These are phyloP conservation scores for Petrea volubilis DNA, from an alignment of 257 asterid species.

Conservation along the genomic window DNA sequence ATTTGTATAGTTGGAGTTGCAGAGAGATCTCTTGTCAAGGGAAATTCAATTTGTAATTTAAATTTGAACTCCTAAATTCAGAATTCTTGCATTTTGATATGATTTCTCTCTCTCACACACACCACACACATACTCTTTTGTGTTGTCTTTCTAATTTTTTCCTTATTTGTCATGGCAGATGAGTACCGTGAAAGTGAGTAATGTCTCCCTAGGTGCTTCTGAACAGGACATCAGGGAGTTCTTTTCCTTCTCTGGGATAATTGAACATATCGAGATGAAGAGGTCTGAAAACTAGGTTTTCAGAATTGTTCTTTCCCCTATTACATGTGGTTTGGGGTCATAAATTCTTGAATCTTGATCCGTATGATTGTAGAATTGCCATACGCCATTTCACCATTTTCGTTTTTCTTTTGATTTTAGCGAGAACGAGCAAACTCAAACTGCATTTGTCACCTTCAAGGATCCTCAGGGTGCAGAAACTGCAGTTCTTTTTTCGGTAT, in stretches of 20 bases:
- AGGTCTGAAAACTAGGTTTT: constrained; percentile 36
- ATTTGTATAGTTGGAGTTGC: background rate
- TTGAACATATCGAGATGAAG: constrained; percentile 57
- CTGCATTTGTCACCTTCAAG: constrained; percentile 65
- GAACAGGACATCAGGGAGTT: constrained; percentile 68
- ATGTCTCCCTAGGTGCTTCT: constrained; percentile 60
- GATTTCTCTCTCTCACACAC: background rate
- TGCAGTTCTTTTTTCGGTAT: constrained; percentile 71
- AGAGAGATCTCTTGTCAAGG: background rate
- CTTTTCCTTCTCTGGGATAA: constrained; percentile 74
- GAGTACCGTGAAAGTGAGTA: constrained; percentile 68
- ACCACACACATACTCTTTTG: background rate
- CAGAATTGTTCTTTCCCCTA: constrained; percentile 3
- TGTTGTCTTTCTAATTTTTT: background rate
- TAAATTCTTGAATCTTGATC: background rate
- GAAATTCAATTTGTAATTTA: background rate
- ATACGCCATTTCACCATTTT: background rate
- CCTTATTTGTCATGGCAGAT: constrained; percentile 38
- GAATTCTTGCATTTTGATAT: background rate
- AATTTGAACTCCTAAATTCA: constrained; percentile 12
- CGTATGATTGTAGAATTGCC: background rate
- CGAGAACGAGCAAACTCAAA: constrained; percentile 59
- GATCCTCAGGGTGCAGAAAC: constrained; percentile 65
- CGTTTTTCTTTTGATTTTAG: constrained; percentile 30
- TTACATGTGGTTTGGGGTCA: background rate